Conservation (phyloP, 768 basidiomycete species). For the Suillus plorans region DNA sequence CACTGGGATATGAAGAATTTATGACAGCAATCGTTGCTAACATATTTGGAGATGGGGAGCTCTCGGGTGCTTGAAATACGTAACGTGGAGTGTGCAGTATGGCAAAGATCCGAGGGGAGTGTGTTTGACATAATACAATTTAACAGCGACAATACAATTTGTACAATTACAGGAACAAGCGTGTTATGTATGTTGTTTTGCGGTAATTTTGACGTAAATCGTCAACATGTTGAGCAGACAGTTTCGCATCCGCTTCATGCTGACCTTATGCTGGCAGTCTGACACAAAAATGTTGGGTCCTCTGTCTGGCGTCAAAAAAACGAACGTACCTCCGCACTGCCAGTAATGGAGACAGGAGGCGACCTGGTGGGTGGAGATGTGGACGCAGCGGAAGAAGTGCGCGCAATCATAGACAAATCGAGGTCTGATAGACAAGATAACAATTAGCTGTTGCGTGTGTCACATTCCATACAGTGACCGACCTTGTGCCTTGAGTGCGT, state of each 20-base stretch:
- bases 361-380: constrained; percentile 41
- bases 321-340: constrained; percentile 21
- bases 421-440: constrained; percentile 25
- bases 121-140: background rate
- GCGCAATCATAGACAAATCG: constrained; percentile 79
- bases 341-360: constrained; percentile 6
- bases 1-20: constrained; percentile 2
- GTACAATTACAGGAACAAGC: constrained; percentile 2
- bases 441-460: background rate
- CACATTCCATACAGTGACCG: background rate
- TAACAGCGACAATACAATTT: background rate
- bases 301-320: background rate
- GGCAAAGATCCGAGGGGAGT: background rate
- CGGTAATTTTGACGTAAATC: background rate
- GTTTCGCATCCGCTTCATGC: background rate
- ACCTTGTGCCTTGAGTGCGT: constrained; percentile 65
- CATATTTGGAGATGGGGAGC: background rate
- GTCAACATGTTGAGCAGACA: background rate
- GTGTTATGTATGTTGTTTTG: background rate
- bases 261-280: constrained; percentile 8
- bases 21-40: constrained; percentile 3
- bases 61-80: background rate
- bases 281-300: background rate
- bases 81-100: background rate
- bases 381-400: constrained; percentile 74